phyloP scores from a whole-genome alignment of 139 green algal species.

The Chlamydomonas sphaeroides region DNA sequence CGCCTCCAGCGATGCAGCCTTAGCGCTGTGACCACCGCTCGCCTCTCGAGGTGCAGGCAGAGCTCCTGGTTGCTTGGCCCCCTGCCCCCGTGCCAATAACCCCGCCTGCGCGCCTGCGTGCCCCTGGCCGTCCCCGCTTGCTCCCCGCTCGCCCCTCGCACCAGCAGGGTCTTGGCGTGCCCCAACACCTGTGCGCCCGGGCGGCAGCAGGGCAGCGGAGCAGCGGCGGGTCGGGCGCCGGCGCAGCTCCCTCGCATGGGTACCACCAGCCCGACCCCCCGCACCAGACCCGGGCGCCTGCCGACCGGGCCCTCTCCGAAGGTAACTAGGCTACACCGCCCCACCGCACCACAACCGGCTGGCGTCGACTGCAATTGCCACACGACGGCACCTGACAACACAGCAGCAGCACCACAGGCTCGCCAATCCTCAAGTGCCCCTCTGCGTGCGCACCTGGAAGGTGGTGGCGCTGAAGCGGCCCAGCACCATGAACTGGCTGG shows the following conservation, averaged over 20 bases:
- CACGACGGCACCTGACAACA: background rate
- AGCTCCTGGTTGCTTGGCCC: too few relatives aligned
- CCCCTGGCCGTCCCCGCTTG: background rate
- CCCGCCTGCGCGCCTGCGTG: too few relatives aligned
- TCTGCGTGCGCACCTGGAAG: slow-evolving; percentile 80
- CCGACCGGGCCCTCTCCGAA: too few relatives aligned
- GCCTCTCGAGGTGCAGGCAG: too few relatives aligned
- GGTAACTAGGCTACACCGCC: too few relatives aligned
- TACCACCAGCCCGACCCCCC: too few relatives aligned
- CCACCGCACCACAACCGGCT: too few relatives aligned
- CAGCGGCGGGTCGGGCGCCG: too few relatives aligned
- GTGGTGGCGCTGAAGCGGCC: slow-evolving; percentile 91
- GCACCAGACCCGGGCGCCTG: background rate
- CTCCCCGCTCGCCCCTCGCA: too few relatives aligned
- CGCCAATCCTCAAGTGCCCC: background rate
- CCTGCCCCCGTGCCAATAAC: background rate
- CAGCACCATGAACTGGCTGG: slow-evolving; percentile 54
- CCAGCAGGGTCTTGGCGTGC: slow-evolving; percentile 48
- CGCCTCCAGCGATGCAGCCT: background rate
- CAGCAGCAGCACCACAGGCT: background rate
- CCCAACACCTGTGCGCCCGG: slow-evolving; percentile 21
- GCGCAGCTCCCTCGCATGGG: too few relatives aligned
- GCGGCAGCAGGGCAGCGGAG: too few relatives aligned
- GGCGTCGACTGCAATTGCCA: too few relatives aligned
- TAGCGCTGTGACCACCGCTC: background rate